Conservation (phyloP, 208 protist genomes). For the Kentomonas sorsogonicus region DNA sequence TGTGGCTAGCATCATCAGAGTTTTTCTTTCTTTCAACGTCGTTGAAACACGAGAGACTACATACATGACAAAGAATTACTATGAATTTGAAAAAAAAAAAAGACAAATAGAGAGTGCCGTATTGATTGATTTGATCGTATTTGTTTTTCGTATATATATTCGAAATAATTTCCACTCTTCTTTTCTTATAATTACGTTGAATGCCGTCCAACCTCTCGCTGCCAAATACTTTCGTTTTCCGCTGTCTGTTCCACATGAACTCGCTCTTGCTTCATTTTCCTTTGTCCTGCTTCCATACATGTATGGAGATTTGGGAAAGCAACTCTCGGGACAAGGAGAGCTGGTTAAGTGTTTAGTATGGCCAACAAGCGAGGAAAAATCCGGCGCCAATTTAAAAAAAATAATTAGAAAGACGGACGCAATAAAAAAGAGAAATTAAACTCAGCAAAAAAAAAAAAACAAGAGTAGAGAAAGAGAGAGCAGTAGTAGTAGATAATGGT, state of each 20-base stretch:
- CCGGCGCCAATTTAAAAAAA: not conserved
- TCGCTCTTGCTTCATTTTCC: no score
- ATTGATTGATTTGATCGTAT: not conserved
- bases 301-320: no score
- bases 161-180: not conserved
- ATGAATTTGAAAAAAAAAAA: not conserved
- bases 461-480: not conserved
- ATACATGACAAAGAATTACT: not conserved
- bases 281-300: no score
- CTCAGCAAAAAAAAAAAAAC: constrained; percentile 3
- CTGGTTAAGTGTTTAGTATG: not conserved
- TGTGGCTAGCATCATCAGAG: no score
- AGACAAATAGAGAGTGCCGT: not conserved
- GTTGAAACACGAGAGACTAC: not conserved
- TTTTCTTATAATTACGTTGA: not conserved
- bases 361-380: not conserved
- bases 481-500: no score
- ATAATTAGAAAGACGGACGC: not conserved
- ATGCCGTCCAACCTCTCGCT: no score
- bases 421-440: not conserved
- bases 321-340: not conserved
- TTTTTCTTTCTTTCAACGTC: no score
- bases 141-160: constrained; percentile 1
- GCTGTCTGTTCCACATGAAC: no score
- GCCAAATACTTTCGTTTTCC: no score